Evolutionary conservation across 2,329 filamentous ascomycete species (phyloP), one percentile per base, ranked within the genome.

Genomic region (Fusarium sp.): DNA sequence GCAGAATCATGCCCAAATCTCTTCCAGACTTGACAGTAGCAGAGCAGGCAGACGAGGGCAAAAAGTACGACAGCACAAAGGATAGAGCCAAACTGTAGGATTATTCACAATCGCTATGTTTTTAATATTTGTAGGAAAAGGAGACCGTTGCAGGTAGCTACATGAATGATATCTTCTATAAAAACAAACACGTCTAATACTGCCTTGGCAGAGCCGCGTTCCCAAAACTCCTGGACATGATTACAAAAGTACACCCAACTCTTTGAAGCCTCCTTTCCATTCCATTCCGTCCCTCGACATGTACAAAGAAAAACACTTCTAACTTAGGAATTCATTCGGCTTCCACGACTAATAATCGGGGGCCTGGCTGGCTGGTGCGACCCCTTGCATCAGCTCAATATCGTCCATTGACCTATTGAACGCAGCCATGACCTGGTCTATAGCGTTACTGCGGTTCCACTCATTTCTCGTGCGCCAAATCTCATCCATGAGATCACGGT

Each of bases 401-500:
- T 94, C 92, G 25, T 80, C 76, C 62, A 94, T 90, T 14, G 89
- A 89, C 30, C 90, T 88, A 73, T 97, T 94, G 79, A 97, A 97
- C 7, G 92, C 88, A 18, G 86, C 83, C 44, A 84, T 84, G 40
- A 97, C 86, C 40, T 85, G 82, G 47, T 82, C 82, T 16, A 91
- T 85, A 16, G 97, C 94, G 73, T 86, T 85, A 74, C 90, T 91
- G 45, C 96, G 89, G 80, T 99, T 96, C 88, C 93, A 96, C 75
- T 97, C 91, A 49, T 89, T 86, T 52, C 94, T 87, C 65, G 87
- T 87, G 65, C 86, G 86, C 96, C 96, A 99, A 46, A 98, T 87
- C 69, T 91, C 89, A 65, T 95, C 92, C 95, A 98, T 98, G 69
- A 98, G 83, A 71, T 91, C 90, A 10, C 94, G 91, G 78, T 94